Conservation (phyloP, 768 basidiomycete genomes). For the Cytidiella melzeri region DNA sequence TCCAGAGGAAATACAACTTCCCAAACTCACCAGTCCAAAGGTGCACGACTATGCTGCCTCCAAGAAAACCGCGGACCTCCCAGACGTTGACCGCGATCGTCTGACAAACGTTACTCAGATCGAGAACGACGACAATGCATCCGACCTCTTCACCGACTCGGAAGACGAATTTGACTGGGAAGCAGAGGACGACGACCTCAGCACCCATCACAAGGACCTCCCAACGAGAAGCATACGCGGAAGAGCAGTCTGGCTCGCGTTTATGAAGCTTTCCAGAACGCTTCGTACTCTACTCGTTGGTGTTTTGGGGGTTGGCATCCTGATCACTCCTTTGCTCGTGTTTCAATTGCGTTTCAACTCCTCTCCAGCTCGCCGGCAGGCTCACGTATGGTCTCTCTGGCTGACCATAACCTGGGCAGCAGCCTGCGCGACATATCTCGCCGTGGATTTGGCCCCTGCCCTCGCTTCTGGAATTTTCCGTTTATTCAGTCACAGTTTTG, state of each 20-base stretch:
- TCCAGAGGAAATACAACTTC: conserved; percentile 10
- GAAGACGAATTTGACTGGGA: neutral
- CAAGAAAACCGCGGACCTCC: neutral
- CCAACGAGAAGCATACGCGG: conserved; percentile 51
- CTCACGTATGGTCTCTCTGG: conserved; percentile 66
- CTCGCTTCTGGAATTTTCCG: conserved; percentile 48
- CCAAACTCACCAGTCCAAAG: conserved; percentile 5
- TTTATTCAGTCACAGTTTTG: conserved; percentile 54
- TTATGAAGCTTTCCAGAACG: conserved; percentile 59
- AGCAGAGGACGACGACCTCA: conserved; percentile 23
- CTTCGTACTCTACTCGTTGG: conserved; percentile 55
- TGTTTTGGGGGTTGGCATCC: conserved; percentile 51
- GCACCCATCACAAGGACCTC: conserved; percentile 19
- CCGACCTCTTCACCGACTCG: neutral
- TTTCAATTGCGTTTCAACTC: conserved; percentile 55
- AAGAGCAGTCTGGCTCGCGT: conserved; percentile 54
- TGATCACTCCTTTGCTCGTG: conserved; percentile 66
- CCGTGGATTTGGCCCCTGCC: conserved; percentile 59
- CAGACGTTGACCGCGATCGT: conserved; percentile 15
- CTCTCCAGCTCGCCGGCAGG: conserved; percentile 44
- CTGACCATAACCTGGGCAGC: conserved; percentile 61
- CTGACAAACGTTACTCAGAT: conserved; percentile 14
- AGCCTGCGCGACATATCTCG: conserved; percentile 50
- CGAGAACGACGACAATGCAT: neutral
- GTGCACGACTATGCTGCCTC: conserved; percentile 8